Base-by-base conservation (phyloP, 2,329 filamentous ascomycete species). In the Fusarium clavum region DNA sequence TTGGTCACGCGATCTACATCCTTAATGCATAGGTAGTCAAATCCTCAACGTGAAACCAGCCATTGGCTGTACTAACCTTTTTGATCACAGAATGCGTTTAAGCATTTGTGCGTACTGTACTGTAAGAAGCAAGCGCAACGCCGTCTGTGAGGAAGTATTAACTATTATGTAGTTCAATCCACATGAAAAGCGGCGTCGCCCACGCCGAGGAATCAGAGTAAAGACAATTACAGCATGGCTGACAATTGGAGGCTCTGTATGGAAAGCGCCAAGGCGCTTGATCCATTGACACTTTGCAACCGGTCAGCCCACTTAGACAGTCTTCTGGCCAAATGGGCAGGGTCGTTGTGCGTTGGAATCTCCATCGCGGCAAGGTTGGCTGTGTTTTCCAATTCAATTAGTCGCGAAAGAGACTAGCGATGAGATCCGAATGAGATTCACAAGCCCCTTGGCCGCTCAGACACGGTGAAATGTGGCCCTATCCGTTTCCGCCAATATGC, bases 201-300 rank as follows among this genome's bases (percentile, higher is more conserved):
- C 25, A 30, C 55, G 56, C 27, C 10, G 57, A 63, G 52, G 68
- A 74, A 74, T 73, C 70, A 75, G 55, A 57, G 61, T 40, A 34
- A 55, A 48, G 38, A 27, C 46, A 40, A 69, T 72, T 73, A 65
- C 61, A 59, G 57, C 46, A 40, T 41, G 40, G 62, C 69, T 75
- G 69, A 74, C 67, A 67, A 74, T 73, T 30, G 43, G 34, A 45
- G 48, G 53, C 59, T 67, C 47, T 43, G 43, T 68, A 45, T 63
- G 69, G 71, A 68, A 74, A 70, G 59, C 47, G 60, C 60, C 67
- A 59, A 68, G 62, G 54, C 57, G 64, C 53, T 61, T 70, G 61
- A 51, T 72, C 71, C 71, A 67, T 71, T 68, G 61, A 61, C 47
- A 57, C 58, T 65, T 68, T 60, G 58, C 46, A 51, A 47, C 46